Conservation (phyloP, 495 filamentous ascomycete genomes). For the Aspergillus indologenus region DNA sequence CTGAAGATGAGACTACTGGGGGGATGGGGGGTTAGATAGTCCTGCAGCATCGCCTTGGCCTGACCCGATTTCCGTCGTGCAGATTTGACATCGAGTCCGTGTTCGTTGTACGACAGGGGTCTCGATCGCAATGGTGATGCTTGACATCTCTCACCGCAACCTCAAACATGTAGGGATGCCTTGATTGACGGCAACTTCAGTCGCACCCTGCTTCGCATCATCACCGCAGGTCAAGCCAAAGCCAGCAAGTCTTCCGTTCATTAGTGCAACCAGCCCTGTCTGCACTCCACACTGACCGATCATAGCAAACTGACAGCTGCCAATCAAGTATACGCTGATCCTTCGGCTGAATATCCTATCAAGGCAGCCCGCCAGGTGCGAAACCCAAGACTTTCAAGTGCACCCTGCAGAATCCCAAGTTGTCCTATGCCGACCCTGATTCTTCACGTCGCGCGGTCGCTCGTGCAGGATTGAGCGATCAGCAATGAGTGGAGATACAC, state of each 20-base stretch:
- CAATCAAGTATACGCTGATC: conserved; percentile 9
- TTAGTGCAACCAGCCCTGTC: neutral
- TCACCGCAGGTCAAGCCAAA: neutral
- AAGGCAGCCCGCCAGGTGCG: neutral
- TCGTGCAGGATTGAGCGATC: conserved; percentile 2
- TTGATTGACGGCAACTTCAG: neutral
- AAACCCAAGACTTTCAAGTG: no score
- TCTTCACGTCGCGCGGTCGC: conserved; percentile 3
- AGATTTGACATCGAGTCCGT: neutral
- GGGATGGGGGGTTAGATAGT: neutral
- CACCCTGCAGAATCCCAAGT: no score
- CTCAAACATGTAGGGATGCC: neutral
- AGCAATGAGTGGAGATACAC: conserved; percentile 2
- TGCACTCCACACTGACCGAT: conserved; percentile 2
- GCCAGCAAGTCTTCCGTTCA: neutral
- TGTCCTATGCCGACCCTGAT: neutral
- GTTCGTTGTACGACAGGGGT: neutral
- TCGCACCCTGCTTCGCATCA: neutral
- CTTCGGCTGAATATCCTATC: conserved; percentile 11
- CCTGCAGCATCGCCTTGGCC: neutral
- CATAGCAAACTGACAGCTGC: neutral
- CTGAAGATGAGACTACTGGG: neutral
- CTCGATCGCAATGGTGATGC: neutral
- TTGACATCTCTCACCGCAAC: neutral
- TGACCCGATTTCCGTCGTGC: neutral